phyloP scores from a whole-genome alignment of 306 rosid species.

The Ormosia emarginata region DNA sequence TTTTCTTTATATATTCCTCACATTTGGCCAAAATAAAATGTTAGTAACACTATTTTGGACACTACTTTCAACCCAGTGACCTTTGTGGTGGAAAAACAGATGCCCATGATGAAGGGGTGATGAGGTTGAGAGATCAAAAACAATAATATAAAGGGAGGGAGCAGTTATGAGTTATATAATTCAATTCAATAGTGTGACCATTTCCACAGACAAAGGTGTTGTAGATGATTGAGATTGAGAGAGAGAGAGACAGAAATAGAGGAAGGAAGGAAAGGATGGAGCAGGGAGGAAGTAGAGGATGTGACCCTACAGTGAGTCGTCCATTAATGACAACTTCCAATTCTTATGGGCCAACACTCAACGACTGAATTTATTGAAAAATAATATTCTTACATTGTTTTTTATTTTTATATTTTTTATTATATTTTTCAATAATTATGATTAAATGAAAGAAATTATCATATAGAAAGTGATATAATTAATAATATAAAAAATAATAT shows the following conservation, averaged over 20 bases:
- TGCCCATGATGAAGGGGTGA: conserved; percentile 47
- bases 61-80: conserved; percentile 33
- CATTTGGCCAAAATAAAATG: neutral
- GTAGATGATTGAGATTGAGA: too few species aligned
- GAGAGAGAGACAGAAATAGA: neutral
- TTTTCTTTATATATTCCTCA: too few species aligned
- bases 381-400: too few species aligned
- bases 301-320: neutral
- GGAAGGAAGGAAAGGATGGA: conserved; percentile 38
- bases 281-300: conserved; percentile 61
- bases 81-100: conserved; percentile 51
- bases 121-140: conserved; percentile 26
- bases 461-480: too few species aligned
- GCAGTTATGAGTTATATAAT: neutral
- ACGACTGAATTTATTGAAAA: neutral
- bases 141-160: conserved; percentile 12
- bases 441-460: too few species aligned
- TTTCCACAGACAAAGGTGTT: too few species aligned
- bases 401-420: too few species aligned
- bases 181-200: too few species aligned
- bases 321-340: neutral
- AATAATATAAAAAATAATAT: too few species aligned
- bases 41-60: too few species aligned
- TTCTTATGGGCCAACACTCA: neutral
- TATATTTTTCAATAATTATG: too few species aligned